Base-by-base conservation (phyloP, 257 asterid genomes). In the Przewalskia tangutica region DNA sequence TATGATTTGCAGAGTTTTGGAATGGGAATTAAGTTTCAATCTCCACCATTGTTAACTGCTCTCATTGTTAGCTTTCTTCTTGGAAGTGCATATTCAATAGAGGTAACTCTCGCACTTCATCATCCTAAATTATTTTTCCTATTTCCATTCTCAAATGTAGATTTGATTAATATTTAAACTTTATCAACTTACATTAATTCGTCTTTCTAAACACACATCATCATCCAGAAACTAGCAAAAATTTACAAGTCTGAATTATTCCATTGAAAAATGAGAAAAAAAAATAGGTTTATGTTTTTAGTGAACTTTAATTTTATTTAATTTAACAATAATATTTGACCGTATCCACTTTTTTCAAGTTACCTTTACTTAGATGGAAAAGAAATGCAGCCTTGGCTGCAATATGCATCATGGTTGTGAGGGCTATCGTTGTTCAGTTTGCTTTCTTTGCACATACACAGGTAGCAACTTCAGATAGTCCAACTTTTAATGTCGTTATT, bases 331-430 rank as follows among this genome's bases (percentile, higher is more conserved):
- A 14, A 55, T 6, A 55, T 55, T 7, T 55, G 10, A 14, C 77
- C 36, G 7, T 64, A 8, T 62, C 40, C 56, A 62, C 23, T 40
- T 1, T 23, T 55, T 68, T 55, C 48, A n/a, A 82, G 84, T 36
- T 82, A n/a, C 84, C 84, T 55, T 7, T 48, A 42, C 73, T 82
- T 36, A 82, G 84, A 71, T 82, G 84, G 84, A 82, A 82, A 82
- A 68, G 58, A 42, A 82, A 82, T 70, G 81, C 73, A 71, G 34
- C 64, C 23, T 38, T 71, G 48, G 80, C 84, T 56, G 84, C 84
- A 27, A 13, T 53, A 23, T 82, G 84, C 84, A 82, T 82, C 18
- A 64, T 82, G 58, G 58, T 70, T 70, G 84, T 82, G 55, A 82
- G 84, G 77, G 84, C 80, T 36, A 36, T 82, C 14, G 80, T 82